Evolutionary conservation across 2,329 filamentous ascomycete genomes (phyloP).

Genomic region (Chrysoporthe austroafricana): DNA sequence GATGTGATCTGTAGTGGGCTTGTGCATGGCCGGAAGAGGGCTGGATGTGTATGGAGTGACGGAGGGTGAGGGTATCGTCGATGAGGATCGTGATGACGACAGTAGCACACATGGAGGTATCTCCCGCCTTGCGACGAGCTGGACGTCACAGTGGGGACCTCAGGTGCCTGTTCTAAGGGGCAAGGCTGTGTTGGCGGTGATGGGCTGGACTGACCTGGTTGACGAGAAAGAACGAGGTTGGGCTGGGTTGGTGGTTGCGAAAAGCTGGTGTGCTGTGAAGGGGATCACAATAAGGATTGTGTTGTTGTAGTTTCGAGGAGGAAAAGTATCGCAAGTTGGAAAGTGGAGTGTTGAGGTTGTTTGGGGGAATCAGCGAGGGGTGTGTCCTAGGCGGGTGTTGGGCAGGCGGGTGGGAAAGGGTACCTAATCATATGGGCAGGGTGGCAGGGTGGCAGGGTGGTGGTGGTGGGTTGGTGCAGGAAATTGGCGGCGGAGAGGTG

Average conservation of each 20-base stretch:
- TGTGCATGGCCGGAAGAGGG: slow-evolving; percentile 4
- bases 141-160: slow-evolving; percentile 20
- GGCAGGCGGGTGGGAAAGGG: slow-evolving; percentile 24
- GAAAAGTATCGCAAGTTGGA: slow-evolving; percentile 28
- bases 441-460: background rate
- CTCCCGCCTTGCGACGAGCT: slow-evolving; percentile 25
- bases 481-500: slow-evolving; percentile 10
- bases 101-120: slow-evolving; percentile 20
- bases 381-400: slow-evolving; percentile 5
- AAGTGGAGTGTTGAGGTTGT: slow-evolving; percentile 28
- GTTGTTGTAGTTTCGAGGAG: slow-evolving; percentile 17
- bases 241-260: slow-evolving; percentile 7
- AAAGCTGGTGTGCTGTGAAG: slow-evolving; percentile 12
- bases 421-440: background rate
- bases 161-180: slow-evolving; percentile 5
- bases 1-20: slow-evolving; percentile 9
- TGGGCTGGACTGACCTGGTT: slow-evolving; percentile 26
- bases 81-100: slow-evolving; percentile 27
- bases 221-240: slow-evolving; percentile 19
- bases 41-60: slow-evolving; percentile 16
- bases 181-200: slow-evolving; percentile 2
- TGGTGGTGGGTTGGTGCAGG: slow-evolving; percentile 5
- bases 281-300: slow-evolving; percentile 26
- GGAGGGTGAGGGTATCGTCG: slow-evolving; percentile 12
- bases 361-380: slow-evolving; percentile 16